Evolutionary conservation across 306 rosid species (phyloP).

Genomic region (Dalbergia cultrata): DNA sequence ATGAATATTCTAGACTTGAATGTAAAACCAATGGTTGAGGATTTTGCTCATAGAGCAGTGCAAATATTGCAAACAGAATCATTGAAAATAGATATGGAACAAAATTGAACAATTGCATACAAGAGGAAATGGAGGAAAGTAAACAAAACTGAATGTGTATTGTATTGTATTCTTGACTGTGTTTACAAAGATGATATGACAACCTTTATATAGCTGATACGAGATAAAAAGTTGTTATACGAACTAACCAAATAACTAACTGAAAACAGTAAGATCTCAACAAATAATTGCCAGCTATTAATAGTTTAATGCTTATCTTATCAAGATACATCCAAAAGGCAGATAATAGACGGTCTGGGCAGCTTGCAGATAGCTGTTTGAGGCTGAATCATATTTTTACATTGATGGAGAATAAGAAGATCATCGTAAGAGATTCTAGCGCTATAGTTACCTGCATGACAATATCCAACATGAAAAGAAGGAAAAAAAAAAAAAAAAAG

Average conservation of each 20-base stretch:
- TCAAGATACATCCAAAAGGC: conserved; percentile 75
- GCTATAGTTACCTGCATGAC: conserved; percentile 68
- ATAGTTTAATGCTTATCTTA: too few relatives aligned
- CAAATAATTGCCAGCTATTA: too few relatives aligned
- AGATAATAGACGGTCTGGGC: conserved; percentile 69
- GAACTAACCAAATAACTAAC: too few relatives aligned
- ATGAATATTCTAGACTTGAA: conserved; percentile 59
- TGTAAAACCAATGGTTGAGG: conserved; percentile 56
- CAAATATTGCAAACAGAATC: conserved; percentile 54
- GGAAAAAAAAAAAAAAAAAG: conserved; percentile 61
- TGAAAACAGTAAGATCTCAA: too few relatives aligned
- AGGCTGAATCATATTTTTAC: conserved; percentile 34
- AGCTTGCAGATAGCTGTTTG: conserved; percentile 61
- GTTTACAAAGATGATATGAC: too few relatives aligned
- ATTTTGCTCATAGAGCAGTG: conserved; percentile 54
- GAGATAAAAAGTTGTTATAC: too few relatives aligned
- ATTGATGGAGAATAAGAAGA: background rate
- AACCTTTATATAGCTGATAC: too few relatives aligned
- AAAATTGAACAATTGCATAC: too few relatives aligned
- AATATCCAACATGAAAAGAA: conserved; percentile 70
- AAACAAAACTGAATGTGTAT: too few relatives aligned
- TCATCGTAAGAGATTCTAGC: conserved; percentile 1
- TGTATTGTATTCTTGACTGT: too few relatives aligned
- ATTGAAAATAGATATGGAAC: too few relatives aligned
- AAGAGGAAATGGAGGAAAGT: too few relatives aligned